A percentile compares a stretch with the other conserved stretches of the same genome.
Conservation (phyloP, 179 eudicot species). For the Carnegiea gigantea region DNA sequence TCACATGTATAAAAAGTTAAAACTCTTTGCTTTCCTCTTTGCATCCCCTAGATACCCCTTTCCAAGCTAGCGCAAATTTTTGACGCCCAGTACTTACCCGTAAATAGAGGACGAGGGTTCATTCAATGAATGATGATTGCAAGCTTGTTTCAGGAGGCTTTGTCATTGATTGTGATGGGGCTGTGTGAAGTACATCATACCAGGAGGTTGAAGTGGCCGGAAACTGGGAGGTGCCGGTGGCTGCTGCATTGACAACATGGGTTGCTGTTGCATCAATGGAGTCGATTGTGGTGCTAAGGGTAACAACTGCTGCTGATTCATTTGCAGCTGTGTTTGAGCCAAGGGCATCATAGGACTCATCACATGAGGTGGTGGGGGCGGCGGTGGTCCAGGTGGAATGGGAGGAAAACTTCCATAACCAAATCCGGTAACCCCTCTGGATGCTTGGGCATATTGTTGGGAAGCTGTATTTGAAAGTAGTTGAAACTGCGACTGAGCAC, state of each 20-base stretch:
- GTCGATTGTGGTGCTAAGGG: constrained; percentile 42
- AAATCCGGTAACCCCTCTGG: constrained; percentile 46
- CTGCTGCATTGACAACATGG: constrained; percentile 38
- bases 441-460: constrained; percentile 62
- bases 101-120: neutral
- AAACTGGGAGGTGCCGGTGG: constrained; percentile 57
- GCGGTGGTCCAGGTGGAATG: constrained; percentile 48
- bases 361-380: constrained; percentile 45
- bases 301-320: constrained; percentile 38
- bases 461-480: constrained; percentile 39
- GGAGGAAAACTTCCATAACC: constrained; percentile 55
- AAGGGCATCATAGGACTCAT: constrained; percentile 51
- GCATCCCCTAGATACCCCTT: neutral
- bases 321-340: constrained; percentile 49
- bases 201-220: constrained; percentile 60
- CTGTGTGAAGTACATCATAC: constrained; percentile 64
- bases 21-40: constrained; percentile 9
- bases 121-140: constrained; percentile 6
- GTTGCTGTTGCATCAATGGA: constrained; percentile 37
- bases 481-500: constrained; percentile 45
- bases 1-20: constrained; percentile 13
- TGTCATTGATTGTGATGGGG: constrained; percentile 57
- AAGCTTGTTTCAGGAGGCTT: neutral
- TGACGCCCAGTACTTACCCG: constrained; percentile 9
- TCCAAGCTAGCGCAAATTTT: neutral